phyloP scores from a whole-genome alignment of 306 rosid species.

The Castanea mollissima region DNA sequence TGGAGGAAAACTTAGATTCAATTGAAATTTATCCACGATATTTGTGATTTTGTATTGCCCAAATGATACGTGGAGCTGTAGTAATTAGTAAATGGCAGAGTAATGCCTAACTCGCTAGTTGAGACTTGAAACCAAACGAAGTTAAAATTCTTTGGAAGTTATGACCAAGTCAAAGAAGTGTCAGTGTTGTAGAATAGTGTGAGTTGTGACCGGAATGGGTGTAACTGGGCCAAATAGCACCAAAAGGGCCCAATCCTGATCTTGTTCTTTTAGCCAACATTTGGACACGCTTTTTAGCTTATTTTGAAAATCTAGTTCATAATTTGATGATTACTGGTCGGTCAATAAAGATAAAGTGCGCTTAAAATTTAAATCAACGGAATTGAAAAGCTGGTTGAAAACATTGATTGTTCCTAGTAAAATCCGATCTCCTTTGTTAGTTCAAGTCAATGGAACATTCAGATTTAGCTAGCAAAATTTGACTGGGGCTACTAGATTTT shows the following conservation, averaged over 20 bases:
- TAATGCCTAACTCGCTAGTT: no score
- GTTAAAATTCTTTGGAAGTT: no score
- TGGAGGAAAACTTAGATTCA: no score
- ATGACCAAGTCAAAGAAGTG: no score
- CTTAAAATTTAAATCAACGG: background rate
- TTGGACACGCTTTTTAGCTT: background rate
- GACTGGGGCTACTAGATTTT: background rate
- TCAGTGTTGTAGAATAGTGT: no score
- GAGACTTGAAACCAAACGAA: no score
- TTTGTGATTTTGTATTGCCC: no score
- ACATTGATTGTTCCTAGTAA: background rate
- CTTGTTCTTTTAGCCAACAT: background rate
- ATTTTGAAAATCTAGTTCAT: background rate
- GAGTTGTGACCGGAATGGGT: no score
- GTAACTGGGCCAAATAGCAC: no score
- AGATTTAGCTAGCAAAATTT: background rate
- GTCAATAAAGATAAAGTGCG: background rate
- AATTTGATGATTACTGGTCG: background rate
- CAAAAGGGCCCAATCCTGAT: background rate
- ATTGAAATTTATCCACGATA: no score
- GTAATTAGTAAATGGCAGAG: no score
- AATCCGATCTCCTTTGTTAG: background rate
- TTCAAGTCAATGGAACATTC: background rate
- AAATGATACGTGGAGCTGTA: no score
- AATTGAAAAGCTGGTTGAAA: background rate